phyloP scores from a whole-genome alignment of 768 basidiomycete genomes.

The Kondoa subrosea region DNA sequence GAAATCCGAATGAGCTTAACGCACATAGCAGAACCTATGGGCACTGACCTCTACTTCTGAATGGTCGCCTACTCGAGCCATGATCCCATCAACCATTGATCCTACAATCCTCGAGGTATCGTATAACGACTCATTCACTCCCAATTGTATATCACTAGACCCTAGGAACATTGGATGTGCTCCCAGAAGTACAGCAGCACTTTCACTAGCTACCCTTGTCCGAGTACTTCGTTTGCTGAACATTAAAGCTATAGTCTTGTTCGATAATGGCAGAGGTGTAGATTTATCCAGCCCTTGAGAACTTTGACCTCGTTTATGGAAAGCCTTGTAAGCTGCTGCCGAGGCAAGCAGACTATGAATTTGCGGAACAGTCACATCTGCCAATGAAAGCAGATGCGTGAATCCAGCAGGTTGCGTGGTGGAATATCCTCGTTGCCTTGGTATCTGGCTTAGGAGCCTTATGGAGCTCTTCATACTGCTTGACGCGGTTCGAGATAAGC shows the following conservation, averaged over 20 bases:
- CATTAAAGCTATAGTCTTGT: conserved; percentile 69
- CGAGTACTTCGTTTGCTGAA: conserved; percentile 89
- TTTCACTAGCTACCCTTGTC: conserved; percentile 77
- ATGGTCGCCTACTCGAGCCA: conserved; percentile 87
- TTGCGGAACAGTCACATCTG: conserved; percentile 62
- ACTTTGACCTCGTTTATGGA: conserved; percentile 30
- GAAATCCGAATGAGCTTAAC: neutral
- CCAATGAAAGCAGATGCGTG: conserved; percentile 72
- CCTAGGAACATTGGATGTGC: conserved; percentile 83
- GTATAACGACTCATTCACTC: conserved; percentile 73
- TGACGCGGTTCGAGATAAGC: neutral
- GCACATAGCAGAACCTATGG: conserved; percentile 7
- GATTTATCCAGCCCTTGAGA: conserved; percentile 18
- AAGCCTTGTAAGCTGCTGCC: conserved; percentile 40
- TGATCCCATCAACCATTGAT: conserved; percentile 90
- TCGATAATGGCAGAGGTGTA: conserved; percentile 27
- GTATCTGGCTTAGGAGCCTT: neutral
- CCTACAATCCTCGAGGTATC: conserved; percentile 79
- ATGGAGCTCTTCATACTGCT: neutral
- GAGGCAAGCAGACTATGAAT: conserved; percentile 45
- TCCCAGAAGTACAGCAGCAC: conserved; percentile 57
- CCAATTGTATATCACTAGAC: conserved; percentile 76
- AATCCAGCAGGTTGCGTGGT: conserved; percentile 18
- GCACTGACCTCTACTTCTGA: conserved; percentile 66
- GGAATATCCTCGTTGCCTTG: conserved; percentile 6